Base-by-base conservation (phyloP, 2,329 filamentous ascomycete species). In the Aspergillus chevalieri region DNA sequence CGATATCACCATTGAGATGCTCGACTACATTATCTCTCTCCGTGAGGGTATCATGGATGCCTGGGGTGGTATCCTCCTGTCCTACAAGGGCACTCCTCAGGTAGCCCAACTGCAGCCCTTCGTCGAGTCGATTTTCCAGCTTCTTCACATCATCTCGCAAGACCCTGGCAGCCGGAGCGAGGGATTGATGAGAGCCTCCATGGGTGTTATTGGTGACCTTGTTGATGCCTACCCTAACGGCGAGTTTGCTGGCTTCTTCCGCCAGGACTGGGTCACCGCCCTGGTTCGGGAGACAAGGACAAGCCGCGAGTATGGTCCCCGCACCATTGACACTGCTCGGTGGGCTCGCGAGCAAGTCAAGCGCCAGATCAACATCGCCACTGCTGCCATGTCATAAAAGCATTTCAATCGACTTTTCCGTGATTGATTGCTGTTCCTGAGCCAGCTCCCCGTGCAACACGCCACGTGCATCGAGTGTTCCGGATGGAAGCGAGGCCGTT, bases 21-120 rank as follows among this genome's bases (percentile, higher is more conserved):
- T 91, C 50, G 92, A 97, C 72, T 98, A 98, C 67, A 86, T 98
- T 60, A 83, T 95, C 56, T 95, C 91, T 17, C 80, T 98, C 44
- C 86, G 93, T 47, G 94, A 98, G 68, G 93, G 92, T 60, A 97
- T 98, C 59, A 95, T 97, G 86, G 93, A 98, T 78, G 93, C 93
- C 30, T 98, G 94, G 91, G 90, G 91, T 63, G 93, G 93, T 58
- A 93, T 95, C 58, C 90, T 98, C 65, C 84, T 92, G 68, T 90
- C 93, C 47, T 90, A 97, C 86, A 95, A 93, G 77, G 74, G 79
- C 46, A 88, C 64, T 28, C 61, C 68, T 47, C 65, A 72, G 51
- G 86, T 85, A 51, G 75, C 81, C 67, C 74, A 82, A 38, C 79
- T 96, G 26, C 81, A 85, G 62, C 87, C 83, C 52, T 95, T 88